Evolutionary conservation across 768 basidiomycete genomes (phyloP).

Genomic region (Boletus insuetus): DNA sequence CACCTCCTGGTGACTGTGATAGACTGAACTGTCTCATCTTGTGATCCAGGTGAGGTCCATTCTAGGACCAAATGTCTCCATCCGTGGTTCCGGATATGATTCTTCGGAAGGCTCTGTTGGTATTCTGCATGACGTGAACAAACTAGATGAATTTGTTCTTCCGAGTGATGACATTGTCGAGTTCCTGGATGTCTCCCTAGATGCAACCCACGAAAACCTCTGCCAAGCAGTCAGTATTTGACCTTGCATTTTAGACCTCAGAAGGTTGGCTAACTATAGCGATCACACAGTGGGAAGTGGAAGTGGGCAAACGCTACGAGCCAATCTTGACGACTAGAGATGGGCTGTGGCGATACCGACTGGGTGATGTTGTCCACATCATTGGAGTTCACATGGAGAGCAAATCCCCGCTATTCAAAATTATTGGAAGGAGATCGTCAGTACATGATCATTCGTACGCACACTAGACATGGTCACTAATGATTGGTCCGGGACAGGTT

Average conservation of each 20-base stretch:
- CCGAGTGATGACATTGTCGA: constrained; percentile 6
- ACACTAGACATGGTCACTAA: neutral
- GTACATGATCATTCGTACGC: neutral
- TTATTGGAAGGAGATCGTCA: constrained; percentile 14
- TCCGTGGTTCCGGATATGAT: constrained; percentile 6
- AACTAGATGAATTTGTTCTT: constrained; percentile 10
- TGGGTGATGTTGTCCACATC: constrained; percentile 17
- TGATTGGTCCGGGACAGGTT: neutral
- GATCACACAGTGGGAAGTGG: constrained; percentile 15
- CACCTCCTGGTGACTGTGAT: neutral
- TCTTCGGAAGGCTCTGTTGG: constrained; percentile 9
- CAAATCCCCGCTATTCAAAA: constrained; percentile 8
- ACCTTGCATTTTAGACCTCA: neutral
- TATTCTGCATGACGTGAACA: neutral
- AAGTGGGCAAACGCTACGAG: constrained; percentile 18
- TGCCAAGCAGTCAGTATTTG: constrained; percentile 12
- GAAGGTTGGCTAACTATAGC: neutral
- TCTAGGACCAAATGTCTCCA: constrained; percentile 2
- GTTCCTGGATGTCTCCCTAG: constrained; percentile 17
- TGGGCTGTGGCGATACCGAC: constrained; percentile 22
- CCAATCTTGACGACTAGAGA: constrained; percentile 17
- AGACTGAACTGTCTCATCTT: neutral
- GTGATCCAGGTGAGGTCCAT: constrained; percentile 10
- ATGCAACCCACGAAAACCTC: constrained; percentile 11
- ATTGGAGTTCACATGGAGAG: constrained; percentile 10